phyloP scores from a whole-genome alignment of 192 early-diverging fungal species.

The Diversispora eburnea region DNA sequence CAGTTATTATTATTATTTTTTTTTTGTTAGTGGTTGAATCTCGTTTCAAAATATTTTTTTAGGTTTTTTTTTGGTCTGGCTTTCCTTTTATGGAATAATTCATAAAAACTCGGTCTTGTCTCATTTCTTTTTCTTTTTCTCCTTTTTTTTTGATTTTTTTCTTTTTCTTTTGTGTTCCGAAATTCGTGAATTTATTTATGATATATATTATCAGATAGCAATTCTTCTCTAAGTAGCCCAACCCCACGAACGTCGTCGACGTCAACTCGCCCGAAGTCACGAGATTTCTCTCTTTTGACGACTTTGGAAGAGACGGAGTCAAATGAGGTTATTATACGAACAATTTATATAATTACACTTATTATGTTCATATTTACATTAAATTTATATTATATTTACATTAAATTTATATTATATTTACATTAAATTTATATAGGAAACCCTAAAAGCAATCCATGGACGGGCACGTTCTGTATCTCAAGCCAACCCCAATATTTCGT shows the following conservation, averaged over 20 bases:
- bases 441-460: background rate
- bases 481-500: background rate
- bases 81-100: slow-evolving; percentile 15
- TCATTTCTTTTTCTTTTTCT: slow-evolving; percentile 12
- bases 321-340: slow-evolving; percentile 12
- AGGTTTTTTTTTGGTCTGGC: background rate
- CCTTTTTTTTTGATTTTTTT: background rate
- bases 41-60: slow-evolving; percentile 14
- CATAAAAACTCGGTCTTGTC: background rate
- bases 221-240: background rate
- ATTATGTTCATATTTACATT: no score
- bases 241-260: background rate
- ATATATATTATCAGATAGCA: slow-evolving; percentile 16
- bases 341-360: no score
- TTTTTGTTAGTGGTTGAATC: slow-evolving; percentile 13
- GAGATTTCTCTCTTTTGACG: background rate
- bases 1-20: background rate
- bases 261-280: slow-evolving; percentile 3
- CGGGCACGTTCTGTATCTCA: slow-evolving; percentile 17
- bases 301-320: background rate
- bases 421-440: background rate
- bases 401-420: background rate
- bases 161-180: background rate
- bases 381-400: no score
- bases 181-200: slow-evolving; percentile 1